Base-by-base conservation (phyloP, 2,329 filamentous ascomycete genomes). In the Ceratocystis alfenasii region DNA sequence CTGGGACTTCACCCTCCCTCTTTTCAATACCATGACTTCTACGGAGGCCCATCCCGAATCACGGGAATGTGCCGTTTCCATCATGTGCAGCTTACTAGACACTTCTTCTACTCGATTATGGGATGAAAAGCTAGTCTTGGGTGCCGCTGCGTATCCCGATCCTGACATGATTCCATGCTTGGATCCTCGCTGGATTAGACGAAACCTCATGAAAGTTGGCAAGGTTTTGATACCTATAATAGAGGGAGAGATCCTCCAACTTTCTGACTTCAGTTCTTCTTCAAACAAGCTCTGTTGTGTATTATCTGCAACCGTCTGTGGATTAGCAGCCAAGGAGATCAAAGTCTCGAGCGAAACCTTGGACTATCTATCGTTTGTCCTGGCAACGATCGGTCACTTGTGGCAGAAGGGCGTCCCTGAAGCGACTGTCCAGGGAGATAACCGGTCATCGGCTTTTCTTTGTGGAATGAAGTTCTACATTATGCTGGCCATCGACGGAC, bases 171-270 rank as follows among this genome's bases (percentile, higher is more conserved):
- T 99, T n/a, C 89, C 91, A 5, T 78, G 86, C 5, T 78, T 97
- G 5, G 91, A 97, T 71, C 80, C 88, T 3, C 90, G 88, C 77
- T 99, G 94, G 94, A 80, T 95, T 12, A 84, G 93, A 64, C 87
- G 83, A 67, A 90, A 89, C 68, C 78, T 87, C 3, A 73, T 77
- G 1, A 80, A 79, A 55, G 80, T 96, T 3, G 82, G 96, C 44
- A 74, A 80, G 2, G 77, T 87, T 7, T 80, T 86, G 6, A 77
- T 78, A 3, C 81, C 85, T 8, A 77, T 86, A 22, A 74, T 90
- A 2, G 82, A 84, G 74, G 80, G 77, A 65, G 81, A 81, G 63
- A 85, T 90, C 62, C 77, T 81, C 64, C 83, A 83, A 17, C 72
- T 93, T n/a, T 80, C 82, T 7, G 79, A 83, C 62, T 79, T 82